Conservation (phyloP, 768 basidiomycete species). For the Amanita pallidorosea region DNA sequence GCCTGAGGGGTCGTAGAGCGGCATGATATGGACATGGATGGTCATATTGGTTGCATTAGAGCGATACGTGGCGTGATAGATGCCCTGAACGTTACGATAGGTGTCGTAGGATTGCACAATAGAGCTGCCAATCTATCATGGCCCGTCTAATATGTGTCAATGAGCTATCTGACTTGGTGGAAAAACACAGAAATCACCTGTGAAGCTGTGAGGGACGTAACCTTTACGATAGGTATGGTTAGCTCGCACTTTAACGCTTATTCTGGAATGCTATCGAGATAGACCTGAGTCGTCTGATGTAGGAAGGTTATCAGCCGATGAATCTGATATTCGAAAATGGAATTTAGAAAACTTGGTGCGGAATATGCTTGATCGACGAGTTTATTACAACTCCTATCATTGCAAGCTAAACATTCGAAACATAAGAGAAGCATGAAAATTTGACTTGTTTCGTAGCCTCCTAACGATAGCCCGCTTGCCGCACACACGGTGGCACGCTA, state of each 20-base stretch:
- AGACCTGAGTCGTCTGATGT: not conserved
- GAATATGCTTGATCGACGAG: constrained; percentile 3
- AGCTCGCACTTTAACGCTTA: not conserved
- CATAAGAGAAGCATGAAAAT: constrained; percentile 2
- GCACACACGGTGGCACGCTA: not conserved
- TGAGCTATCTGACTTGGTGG: not conserved
- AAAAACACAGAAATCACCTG: constrained; percentile 1
- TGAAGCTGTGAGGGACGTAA: not conserved
- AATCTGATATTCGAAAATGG: not conserved
- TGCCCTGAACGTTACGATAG: not conserved
- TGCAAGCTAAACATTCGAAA: constrained; percentile 4
- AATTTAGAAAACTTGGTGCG: not conserved
- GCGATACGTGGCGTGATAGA: not conserved
- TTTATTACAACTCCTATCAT: constrained; percentile 6
- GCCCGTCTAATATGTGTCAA: not conserved
- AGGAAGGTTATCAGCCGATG: constrained; percentile 2
- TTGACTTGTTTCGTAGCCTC: not conserved
- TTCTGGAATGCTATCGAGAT: constrained; percentile 3
- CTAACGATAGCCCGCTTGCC: not conserved
- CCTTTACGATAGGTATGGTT: not conserved
- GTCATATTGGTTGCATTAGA: constrained; percentile 1
- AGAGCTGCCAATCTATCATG: not conserved
- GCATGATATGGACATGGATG: constrained; percentile 3
- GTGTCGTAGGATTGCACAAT: not conserved
- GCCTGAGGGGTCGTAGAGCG: not conserved